Conservation (phyloP, 805 yeast species). For the Metschnikowia baotianmanensis region DNA sequence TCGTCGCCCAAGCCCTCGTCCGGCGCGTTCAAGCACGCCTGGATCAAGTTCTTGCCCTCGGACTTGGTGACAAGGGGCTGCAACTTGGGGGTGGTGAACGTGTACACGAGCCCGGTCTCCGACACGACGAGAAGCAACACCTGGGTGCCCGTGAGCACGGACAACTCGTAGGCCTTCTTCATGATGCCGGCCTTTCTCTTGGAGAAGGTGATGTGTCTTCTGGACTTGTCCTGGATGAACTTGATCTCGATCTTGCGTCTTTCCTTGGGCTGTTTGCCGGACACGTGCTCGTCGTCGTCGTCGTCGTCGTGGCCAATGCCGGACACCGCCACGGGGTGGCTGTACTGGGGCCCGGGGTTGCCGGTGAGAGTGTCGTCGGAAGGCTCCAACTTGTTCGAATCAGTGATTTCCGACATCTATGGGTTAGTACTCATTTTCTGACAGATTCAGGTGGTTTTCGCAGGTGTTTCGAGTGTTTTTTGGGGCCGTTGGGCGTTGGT, state of each 20-base stretch:
- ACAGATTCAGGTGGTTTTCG: too few species aligned
- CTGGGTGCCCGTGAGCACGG: conserved; percentile 96
- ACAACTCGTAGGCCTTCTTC: conserved; percentile 98
- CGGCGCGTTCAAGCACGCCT: conserved; percentile 97
- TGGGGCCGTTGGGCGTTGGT: too few species aligned
- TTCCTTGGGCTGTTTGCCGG: conserved; percentile 52
- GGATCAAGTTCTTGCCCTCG: conserved; percentile 95
- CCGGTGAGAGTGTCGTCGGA: conserved; percentile 24
- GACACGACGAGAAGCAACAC: conserved; percentile 91
- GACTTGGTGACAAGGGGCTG: conserved; percentile 97
- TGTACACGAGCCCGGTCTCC: conserved; percentile 97
- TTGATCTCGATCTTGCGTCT: conserved; percentile 92
- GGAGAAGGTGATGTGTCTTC: conserved; percentile 97
- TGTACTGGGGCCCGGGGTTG: conserved; percentile 23
- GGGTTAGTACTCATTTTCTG: conserved; percentile 12
- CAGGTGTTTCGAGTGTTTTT: too few species aligned
- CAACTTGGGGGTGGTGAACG: conserved; percentile 97
- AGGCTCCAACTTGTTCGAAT: conserved; percentile 35
- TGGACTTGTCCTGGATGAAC: conserved; percentile 94
- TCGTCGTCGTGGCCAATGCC: conserved; percentile 44
- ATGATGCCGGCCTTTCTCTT: conserved; percentile 98
- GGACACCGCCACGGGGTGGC: conserved; percentile 22
- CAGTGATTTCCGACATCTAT: conserved; percentile 41
- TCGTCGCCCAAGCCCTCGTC: conserved; percentile 74
- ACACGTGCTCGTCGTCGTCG: conserved; percentile 48